Conservation (phyloP, 345 rosid genomes). For the Luvunga scandens region DNA sequence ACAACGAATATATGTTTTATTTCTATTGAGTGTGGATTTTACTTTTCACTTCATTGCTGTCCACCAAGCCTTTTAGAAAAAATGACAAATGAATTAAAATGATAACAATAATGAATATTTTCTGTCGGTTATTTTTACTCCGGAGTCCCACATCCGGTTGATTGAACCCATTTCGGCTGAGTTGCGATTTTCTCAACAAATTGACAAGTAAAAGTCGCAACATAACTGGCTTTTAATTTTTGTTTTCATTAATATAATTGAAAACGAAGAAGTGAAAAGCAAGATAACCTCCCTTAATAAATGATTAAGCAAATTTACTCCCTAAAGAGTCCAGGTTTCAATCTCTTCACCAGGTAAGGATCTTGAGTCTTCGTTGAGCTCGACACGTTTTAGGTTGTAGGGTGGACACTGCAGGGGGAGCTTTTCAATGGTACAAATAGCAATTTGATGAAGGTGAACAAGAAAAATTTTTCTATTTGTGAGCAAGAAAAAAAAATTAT, state of each 20-base stretch:
- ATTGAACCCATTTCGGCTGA: no score
- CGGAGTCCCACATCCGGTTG: no score
- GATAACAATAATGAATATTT: no score
- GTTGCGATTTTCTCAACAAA: no score
- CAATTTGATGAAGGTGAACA: background rate
- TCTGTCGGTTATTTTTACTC: no score
- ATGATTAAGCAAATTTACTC: background rate
- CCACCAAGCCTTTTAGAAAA: no score
- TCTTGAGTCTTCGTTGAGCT: background rate
- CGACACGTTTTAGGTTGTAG: background rate
- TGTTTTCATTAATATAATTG: background rate
- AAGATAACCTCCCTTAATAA: background rate
- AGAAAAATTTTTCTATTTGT: slow-evolving; percentile 4
- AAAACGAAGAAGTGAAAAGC: background rate
- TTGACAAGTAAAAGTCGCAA: background rate
- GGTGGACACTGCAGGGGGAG: background rate
- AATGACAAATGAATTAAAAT: no score
- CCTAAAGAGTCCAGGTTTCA: background rate
- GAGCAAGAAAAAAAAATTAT: slow-evolving; percentile 3
- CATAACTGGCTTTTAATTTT: background rate
- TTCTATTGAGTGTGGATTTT: no score
- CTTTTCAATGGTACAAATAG: background rate
- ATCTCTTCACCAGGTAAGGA: background rate
- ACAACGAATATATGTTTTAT: no score
- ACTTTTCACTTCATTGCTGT: no score